phyloP scores from a whole-genome alignment of 148 eudicot species.

The Fagopyrum homotropicum region DNA sequence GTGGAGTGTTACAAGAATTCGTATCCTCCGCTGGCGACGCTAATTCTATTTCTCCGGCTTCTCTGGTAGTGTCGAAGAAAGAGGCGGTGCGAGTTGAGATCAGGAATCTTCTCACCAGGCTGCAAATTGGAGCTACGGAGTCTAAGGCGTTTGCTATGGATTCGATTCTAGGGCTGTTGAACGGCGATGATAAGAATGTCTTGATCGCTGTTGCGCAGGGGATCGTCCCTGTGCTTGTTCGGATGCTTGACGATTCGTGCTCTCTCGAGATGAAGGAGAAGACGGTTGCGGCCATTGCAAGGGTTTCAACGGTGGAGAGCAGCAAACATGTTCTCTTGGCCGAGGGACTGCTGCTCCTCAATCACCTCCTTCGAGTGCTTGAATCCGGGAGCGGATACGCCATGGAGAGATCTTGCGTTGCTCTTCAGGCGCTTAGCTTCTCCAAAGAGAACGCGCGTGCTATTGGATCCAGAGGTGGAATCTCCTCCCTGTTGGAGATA shows the following conservation, averaged over 20 bases:
- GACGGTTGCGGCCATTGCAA: constrained; percentile 47
- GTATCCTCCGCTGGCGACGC: constrained; percentile 6
- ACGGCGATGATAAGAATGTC: constrained; percentile 68
- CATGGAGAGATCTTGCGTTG: constrained; percentile 67
- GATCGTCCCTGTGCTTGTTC: constrained; percentile 60
- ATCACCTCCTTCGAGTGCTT: constrained; percentile 58
- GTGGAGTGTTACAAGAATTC: constrained; percentile 29
- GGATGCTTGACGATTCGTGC: constrained; percentile 46
- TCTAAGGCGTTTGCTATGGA: constrained; percentile 54
- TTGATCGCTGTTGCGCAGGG: constrained; percentile 75
- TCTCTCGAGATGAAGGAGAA: constrained; percentile 63
- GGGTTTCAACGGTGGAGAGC: constrained; percentile 56
- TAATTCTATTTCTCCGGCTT: background rate
- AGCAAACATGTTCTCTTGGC: constrained; percentile 50
- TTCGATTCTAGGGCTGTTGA: constrained; percentile 31
- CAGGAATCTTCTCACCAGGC: constrained; percentile 49
- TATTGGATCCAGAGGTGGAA: constrained; percentile 78
- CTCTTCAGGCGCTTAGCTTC: constrained; percentile 38
- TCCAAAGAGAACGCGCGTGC: constrained; percentile 79
- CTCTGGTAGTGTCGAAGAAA: constrained; percentile 16
- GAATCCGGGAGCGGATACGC: constrained; percentile 66
- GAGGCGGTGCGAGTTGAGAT: constrained; percentile 39
- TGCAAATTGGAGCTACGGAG: constrained; percentile 59
- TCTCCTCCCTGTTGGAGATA: constrained; percentile 62
- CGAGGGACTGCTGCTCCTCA: constrained; percentile 53